Evolutionary conservation across 495 filamentous ascomycete genomes (phyloP).

Genomic region (Annulohypoxylon stygium): DNA sequence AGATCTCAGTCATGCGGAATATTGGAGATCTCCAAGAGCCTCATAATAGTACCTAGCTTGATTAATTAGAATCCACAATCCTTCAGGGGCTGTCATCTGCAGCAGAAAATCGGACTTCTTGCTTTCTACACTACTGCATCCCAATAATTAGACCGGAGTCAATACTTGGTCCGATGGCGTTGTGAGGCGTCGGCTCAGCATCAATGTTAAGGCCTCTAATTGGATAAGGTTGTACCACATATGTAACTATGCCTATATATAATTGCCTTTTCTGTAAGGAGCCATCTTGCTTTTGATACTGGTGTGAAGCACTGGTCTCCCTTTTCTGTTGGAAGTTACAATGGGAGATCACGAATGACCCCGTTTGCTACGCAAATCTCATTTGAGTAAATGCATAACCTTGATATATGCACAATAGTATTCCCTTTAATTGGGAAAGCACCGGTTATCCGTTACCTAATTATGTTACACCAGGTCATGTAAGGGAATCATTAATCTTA

Average conservation of each 20-base stretch:
- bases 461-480: background rate
- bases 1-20: background rate
- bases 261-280: background rate
- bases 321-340: background rate
- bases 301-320: background rate
- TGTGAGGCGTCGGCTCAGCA: background rate
- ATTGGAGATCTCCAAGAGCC: background rate
- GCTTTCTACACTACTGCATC: background rate
- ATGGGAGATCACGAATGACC: background rate
- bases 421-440: background rate
- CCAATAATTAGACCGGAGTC: background rate
- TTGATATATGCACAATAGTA: slow-evolving; percentile 9
- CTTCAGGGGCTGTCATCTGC: background rate
- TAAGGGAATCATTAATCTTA: background rate
- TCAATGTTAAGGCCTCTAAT: background rate
- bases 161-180: background rate
- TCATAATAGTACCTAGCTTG: background rate
- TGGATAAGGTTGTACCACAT: background rate
- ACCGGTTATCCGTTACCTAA: background rate
- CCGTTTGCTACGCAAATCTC: background rate
- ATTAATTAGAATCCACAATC: background rate
- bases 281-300: background rate
- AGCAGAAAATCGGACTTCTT: background rate
- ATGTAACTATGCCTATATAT: background rate
- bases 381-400: slow-evolving; percentile 7